Evolutionary conservation across 306 rosid genomes (phyloP).

Genomic region (Nissolia schottii): DNA sequence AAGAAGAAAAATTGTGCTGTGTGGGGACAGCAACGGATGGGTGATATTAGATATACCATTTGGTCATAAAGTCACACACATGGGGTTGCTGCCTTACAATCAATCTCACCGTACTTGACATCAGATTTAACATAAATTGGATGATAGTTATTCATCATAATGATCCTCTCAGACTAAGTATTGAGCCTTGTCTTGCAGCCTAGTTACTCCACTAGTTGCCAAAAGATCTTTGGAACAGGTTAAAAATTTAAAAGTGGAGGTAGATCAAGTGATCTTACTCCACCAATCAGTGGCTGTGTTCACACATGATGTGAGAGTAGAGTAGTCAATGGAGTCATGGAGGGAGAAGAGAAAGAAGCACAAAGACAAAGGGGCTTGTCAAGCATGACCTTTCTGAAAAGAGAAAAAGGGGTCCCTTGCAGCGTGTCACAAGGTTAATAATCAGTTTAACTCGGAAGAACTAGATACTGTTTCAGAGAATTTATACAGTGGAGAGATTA

Average conservation of each 20-base stretch:
- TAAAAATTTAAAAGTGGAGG: conserved; percentile 1
- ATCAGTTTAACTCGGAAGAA: conserved; percentile 37
- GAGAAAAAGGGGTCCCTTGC: conserved; percentile 12
- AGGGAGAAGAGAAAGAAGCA: too few species aligned
- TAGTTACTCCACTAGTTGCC: conserved; percentile 9
- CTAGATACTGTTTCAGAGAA: conserved; percentile 53
- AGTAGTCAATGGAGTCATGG: conserved; percentile 19
- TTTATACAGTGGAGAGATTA: conserved; percentile 27
- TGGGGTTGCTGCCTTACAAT: conserved; percentile 40
- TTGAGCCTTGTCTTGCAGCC: background rate
- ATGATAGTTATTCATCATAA: conserved; percentile 24
- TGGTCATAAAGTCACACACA: conserved; percentile 48
- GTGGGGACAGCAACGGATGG: conserved; percentile 86
- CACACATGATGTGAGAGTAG: conserved; percentile 6
- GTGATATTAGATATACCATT: conserved; percentile 46
- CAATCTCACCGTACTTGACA: conserved; percentile 19
- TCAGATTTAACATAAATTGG: conserved; percentile 19
- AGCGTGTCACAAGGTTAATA: conserved; percentile 27
- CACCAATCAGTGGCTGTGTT: conserved; percentile 15
- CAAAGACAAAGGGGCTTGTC: conserved; percentile 28
- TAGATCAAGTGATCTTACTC: background rate
- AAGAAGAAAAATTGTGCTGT: conserved; percentile 37
- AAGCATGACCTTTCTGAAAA: conserved; percentile 31
- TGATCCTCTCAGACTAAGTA: conserved; percentile 10
- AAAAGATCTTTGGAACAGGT: conserved; percentile 6